Conservation (phyloP, 2,329 filamentous ascomycete genomes). For the Verticillium alfalfae region DNA sequence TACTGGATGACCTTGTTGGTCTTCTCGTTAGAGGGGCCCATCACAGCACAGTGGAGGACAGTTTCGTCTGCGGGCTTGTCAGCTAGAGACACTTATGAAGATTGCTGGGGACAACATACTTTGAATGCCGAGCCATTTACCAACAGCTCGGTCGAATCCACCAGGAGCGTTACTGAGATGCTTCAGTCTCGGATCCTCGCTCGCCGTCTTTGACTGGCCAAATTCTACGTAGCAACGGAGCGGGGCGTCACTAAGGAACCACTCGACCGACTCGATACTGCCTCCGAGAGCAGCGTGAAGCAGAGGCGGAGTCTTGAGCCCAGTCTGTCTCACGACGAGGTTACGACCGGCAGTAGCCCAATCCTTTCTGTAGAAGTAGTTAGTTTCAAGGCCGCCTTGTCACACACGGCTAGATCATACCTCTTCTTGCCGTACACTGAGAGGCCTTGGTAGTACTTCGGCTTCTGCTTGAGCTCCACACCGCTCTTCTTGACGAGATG, state of each 20-base stretch:
- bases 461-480: conserved; percentile 56
- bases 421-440: conserved; percentile 69
- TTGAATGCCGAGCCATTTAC: conserved; percentile 55
- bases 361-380: conserved; percentile 39
- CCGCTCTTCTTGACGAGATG: conserved; percentile 61
- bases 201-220: conserved; percentile 49
- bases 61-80: conserved; percentile 44
- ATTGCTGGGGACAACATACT: conserved; percentile 34
- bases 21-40: conserved; percentile 31
- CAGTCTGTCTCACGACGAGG: conserved; percentile 29
- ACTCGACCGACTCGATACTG: conserved; percentile 65
- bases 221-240: conserved; percentile 65
- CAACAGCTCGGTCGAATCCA: conserved; percentile 59
- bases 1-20: conserved; percentile 57
- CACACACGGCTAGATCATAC: conserved; percentile 16
- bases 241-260: conserved; percentile 70
- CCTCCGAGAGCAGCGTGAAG: conserved; percentile 51
- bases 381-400: conserved; percentile 4
- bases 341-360: conserved; percentile 64
- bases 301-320: conserved; percentile 49
- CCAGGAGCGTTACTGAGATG: conserved; percentile 53
- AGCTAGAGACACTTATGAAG: conserved; percentile 6
- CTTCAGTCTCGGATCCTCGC: conserved; percentile 56
- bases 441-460: conserved; percentile 70
- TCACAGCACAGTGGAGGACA: conserved; percentile 61